A percentile compares a stretch with the other conserved stretches of the same genome.
phyloP scores from a whole-genome alignment of 805 yeast species.

The Wickerhamomyces strasburgensis region DNA sequence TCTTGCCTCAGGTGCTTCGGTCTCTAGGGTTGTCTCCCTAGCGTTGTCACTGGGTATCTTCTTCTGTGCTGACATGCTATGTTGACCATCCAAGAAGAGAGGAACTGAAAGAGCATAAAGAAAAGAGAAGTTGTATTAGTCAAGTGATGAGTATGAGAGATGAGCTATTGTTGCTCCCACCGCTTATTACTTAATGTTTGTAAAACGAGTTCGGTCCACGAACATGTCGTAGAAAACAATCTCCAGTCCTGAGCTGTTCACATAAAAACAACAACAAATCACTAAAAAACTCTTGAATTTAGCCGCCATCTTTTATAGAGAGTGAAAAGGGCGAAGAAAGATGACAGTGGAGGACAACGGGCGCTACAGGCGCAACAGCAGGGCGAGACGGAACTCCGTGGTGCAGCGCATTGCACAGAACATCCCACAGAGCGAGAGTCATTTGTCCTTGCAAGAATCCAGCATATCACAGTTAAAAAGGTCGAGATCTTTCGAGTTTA shows the following conservation, averaged over 20 bases:
- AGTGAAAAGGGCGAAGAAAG: too few species aligned
- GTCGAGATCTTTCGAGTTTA: constrained; percentile 11
- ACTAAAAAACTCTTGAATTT: too few species aligned
- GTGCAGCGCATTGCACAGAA: constrained; percentile 58
- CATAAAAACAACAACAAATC: too few species aligned
- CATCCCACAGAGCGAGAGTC: constrained; percentile 31
- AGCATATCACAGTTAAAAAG: constrained; percentile 8
- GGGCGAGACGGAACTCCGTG: constrained; percentile 55
- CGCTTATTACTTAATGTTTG: neutral
- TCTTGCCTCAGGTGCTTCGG: constrained; percentile 20
- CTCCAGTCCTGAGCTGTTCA: neutral
- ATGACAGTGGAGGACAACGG: constrained; percentile 17
- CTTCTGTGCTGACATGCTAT: too few species aligned
- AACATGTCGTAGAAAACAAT: neutral
- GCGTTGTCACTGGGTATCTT: too few species aligned
- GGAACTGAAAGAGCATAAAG: too few species aligned
- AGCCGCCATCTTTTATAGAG: too few species aligned
- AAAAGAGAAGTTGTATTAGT: too few species aligned
- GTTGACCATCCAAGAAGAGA: too few species aligned
- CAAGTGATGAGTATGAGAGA: too few species aligned
- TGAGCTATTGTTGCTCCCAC: too few species aligned
- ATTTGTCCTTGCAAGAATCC: neutral
- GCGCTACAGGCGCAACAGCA: constrained; percentile 15
- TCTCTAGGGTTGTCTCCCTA: neutral
- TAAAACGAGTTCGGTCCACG: neutral